These are phyloP conservation scores for Paramecium pentaurelia DNA, from an alignment of 73 alveolate species.

Conservation along the genomic window DNA sequence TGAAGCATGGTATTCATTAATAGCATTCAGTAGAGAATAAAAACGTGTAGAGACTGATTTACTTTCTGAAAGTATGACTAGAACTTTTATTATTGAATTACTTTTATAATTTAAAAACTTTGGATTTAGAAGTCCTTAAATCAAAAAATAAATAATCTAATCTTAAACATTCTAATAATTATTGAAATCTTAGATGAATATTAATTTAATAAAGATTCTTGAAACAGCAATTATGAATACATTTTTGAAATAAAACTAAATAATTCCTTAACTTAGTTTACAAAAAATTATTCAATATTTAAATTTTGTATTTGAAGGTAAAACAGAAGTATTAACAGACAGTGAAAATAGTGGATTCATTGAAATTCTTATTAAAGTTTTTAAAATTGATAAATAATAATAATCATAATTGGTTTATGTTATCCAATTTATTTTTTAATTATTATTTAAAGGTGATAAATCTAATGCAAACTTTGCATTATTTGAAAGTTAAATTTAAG, in stretches of 20 bases:
- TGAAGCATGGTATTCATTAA: conserved; percentile 20
- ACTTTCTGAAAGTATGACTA: not conserved
- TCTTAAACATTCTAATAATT: not conserved
- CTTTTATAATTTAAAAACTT: not conserved
- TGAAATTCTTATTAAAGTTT: not conserved
- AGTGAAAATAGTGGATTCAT: not conserved
- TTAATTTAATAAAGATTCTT: not conserved
- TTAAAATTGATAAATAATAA: not conserved
- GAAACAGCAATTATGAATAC: not conserved
- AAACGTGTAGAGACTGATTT: not conserved
- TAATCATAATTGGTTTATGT: not conserved
- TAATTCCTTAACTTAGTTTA: not conserved
- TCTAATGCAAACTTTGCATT: not conserved
- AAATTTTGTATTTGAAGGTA: not conserved
- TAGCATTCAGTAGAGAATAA: not conserved
- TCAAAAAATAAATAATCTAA: not conserved
- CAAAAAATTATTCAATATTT: not conserved
- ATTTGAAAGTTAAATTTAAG: not conserved
- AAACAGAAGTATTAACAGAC: not conserved
- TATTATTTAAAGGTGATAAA: not conserved
- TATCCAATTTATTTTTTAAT: not conserved
- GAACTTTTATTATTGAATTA: not conserved
- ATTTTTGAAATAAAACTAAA: not conserved
- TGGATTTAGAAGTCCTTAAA: not conserved
- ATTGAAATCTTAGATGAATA: not conserved